Evolutionary conservation across 768 basidiomycete species (phyloP), one percentile per base, ranked within the genome.

Genomic region (Epithele typhae): DNA sequence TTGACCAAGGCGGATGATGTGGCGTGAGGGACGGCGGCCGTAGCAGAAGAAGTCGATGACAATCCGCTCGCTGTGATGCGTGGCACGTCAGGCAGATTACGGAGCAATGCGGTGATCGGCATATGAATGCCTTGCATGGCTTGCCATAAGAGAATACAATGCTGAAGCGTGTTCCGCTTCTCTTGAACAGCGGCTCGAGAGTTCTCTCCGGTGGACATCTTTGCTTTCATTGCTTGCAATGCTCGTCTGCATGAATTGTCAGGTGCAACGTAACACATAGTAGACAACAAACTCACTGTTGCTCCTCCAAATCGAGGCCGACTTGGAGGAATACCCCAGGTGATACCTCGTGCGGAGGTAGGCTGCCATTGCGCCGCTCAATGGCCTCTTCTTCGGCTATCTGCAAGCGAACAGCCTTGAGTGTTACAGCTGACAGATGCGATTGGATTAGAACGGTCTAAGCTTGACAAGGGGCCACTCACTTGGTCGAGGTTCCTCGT

Each of bases 241-340:
- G n/a, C n/a, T n/a, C n/a, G n/a, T n/a, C n/a, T n/a, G n/a, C n/a
- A n/a, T n/a, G n/a, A n/a, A n/a, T n/a, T n/a, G n/a, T n/a, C n/a
- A n/a, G n/a, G n/a, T n/a, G n/a, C n/a, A n/a, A n/a, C n/a, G n/a
- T n/a, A n/a, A n/a, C n/a, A n/a, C n/a, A n/a, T n/a, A n/a, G n/a
- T n/a, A n/a, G n/a, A n/a, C n/a, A n/a, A n/a, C n/a, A n/a, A n/a
- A 55, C 61, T 15, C 34, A 63, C 61, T 63, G 61, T 19, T 55
- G 41, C 5, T 61, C 57, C 38, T 61, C 56, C 1, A 63, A 14
- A 11, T 62, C 59, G 1, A 62, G 25, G 1, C 59, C 59, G 3
- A 48, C 45, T 3, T 46, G 40, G 0, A 63, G 21, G 33, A 63
- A 61, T 0, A 40, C 25, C 7, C 40, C 45, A 1, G 56, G 53